Evolutionary conservation across 495 filamentous ascomycete species (phyloP), one percentile per base, ranked within the genome.

Genomic region (Xylaria sp.): DNA sequence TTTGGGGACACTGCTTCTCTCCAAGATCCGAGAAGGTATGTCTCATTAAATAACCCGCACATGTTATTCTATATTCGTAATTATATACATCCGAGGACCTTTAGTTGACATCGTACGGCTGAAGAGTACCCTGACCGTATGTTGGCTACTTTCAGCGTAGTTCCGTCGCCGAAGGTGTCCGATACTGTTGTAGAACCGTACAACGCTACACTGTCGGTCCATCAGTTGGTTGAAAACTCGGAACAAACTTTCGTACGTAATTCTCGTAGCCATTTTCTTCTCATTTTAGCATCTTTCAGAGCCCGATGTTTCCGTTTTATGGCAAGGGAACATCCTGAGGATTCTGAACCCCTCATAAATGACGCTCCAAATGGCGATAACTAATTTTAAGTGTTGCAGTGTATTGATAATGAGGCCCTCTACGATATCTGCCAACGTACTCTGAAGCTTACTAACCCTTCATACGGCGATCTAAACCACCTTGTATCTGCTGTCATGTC

Each of bases 191-290:
- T 97, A 80, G 95, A 98, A 87, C 95, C 95, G 71, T 98, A 98
- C 90, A 98, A 97, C 85, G 95, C 95, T 77, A 98, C 95, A 75
- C 91, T 97, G 66, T 98, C 95, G 77, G 87, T 98, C 69, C 95
- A 98, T 86, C 95, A 98, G 87, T 89, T 98, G 71, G 95, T 98
- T 80, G 95, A 98, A 89, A 97, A 98, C 90, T 97, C 95, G 66
- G 95, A 98, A 81, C 94, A 97, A 91, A 97, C 95, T 81, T 98
- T 98, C 91, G n/a, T n/a, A n/a, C n/a, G n/a, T n/a, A n/a, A n/a
- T n/a, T n/a, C n/a, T n/a, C n/a, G n/a, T n/a, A n/a, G n/a, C n/a
- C n/a, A n/a, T n/a, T n/a, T n/a, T n/a, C n/a, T n/a, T n/a, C n/a
- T n/a, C n/a, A n/a, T n/a, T n/a, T n/a, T n/a, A n/a, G n/a, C n/a